A percentile compares a stretch with the other conserved stretches of the same genome.
Conservation (phyloP, 2,329 filamentous ascomycete genomes). For the Knufia fluminis region DNA sequence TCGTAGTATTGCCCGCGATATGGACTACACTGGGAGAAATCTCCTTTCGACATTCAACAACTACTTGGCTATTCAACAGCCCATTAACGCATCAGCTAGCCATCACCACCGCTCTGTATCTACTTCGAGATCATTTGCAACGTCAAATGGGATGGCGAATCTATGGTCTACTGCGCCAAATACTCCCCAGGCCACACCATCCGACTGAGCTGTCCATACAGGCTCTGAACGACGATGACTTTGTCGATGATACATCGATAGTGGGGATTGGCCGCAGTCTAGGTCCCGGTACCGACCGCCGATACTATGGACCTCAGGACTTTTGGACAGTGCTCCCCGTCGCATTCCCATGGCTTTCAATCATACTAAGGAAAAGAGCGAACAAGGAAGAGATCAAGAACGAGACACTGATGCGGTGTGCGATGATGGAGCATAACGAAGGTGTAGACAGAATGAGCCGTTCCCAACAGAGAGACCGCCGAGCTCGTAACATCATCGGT, state of each 20-base stretch:
- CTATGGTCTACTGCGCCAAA: conserved; percentile 13
- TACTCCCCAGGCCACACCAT: conserved; percentile 15
- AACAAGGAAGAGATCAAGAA: conserved; percentile 13
- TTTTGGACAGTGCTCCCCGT: conserved; percentile 6
- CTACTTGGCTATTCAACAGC: background rate
- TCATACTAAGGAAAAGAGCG: conserved; percentile 11
- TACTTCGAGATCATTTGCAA: background rate
- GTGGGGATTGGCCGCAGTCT: conserved; percentile 6
- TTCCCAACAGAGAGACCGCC: background rate
- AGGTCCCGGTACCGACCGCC: background rate
- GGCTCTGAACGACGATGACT: conserved; percentile 6
- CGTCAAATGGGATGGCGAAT: conserved; percentile 9
- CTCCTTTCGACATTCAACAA: too few relatives aligned
- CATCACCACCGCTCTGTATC: background rate
- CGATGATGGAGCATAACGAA: conserved; percentile 12
- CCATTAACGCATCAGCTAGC: background rate
- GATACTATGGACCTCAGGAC: conserved; percentile 5
- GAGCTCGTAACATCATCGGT: conserved; percentile 7
- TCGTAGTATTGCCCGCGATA: background rate
- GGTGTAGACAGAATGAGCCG: background rate
- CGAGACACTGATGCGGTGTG: conserved; percentile 12
- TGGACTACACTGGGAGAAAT: background rate
- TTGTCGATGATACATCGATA: conserved; percentile 9
- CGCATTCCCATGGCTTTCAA: conserved; percentile 14
- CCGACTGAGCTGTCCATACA: conserved; percentile 17